Evolutionary conservation across 768 basidiomycete species (phyloP), one percentile per base, ranked within the genome.

Genomic region (Pleurotus ostreatus): DNA sequence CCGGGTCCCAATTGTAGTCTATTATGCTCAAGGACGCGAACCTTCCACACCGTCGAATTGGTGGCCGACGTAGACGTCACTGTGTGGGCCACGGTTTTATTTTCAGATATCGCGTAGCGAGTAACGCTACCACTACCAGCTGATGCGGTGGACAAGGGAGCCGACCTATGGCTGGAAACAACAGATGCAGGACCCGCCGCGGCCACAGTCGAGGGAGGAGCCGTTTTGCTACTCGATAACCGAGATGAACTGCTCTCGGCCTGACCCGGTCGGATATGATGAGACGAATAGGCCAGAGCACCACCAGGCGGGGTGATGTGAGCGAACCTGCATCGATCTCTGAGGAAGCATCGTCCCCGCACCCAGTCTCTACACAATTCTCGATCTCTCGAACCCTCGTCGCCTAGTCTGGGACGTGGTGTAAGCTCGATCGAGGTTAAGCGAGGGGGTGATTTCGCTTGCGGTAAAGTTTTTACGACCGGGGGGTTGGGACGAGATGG

Each of bases 1-100:
- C 91, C 90, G 0, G 80, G 66, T 30, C 78, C 78, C 46, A 90
- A 71, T 18, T 73, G 78, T 16, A 85, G 78, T 49, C 72, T 76
- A 18, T 79, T 83, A 54, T 85, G 78, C 38, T 83, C 79, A 41
- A 83, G 74, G 5, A 88, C 64, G 0, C 67, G 73, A 11, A 78
- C 47, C 11, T 56, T 57, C 60, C 64, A 65, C 5, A 18, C 30
- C 46, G 48, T n/a, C 22, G 48, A 20, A 26, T 25, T 49, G 8
- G 48, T 15, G 2, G 48, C 26, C 30, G 30, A 34, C 30, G 11
- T 11, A 34, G 30, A 34, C 30, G 59, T 53, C 20, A 53, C 2
- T 26, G 59, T 59, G 25, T 16, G n/a, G 38, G 55, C 46, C 44
- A 11, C 51, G 39, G 44, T 30, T 55, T 38, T 15, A 44, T 46